Evolutionary conservation across 768 basidiomycete species (phyloP).

Genomic region (Baorangia bicolor): DNA sequence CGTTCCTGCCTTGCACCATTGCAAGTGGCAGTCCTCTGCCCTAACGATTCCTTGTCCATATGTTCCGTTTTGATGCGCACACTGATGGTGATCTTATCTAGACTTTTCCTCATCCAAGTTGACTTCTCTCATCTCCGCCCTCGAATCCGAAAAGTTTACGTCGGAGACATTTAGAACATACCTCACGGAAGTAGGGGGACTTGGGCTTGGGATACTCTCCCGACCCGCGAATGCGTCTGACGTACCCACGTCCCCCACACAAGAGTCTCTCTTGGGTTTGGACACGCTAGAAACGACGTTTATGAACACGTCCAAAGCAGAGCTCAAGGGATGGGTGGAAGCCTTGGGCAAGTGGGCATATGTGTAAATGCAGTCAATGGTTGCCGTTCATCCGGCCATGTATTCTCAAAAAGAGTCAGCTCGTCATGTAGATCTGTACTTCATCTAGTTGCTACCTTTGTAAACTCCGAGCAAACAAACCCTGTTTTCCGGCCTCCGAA

Average conservation of each 20-base stretch:
- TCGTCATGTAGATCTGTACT: background rate
- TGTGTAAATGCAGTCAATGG: slow-evolving; percentile 21
- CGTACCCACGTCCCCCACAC: slow-evolving; percentile 29
- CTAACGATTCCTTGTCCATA: background rate
- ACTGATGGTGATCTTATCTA: slow-evolving; percentile 29
- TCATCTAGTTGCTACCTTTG: slow-evolving; percentile 6
- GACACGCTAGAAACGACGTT: slow-evolving; percentile 27
- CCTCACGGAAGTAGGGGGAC: slow-evolving; percentile 90
- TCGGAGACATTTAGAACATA: slow-evolving; percentile 49
- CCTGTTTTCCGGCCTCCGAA: background rate
- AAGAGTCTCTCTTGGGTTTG: background rate
- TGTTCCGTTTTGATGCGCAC: background rate
- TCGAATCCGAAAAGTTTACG: slow-evolving; percentile 38
- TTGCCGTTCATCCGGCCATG: background rate
- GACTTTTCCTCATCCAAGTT: slow-evolving; percentile 68
- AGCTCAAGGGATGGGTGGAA: slow-evolving; percentile 38
- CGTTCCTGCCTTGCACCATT: background rate
- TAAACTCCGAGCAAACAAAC: background rate
- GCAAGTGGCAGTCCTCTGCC: background rate
- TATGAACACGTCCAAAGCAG: slow-evolving; percentile 22
- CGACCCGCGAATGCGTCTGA: slow-evolving; percentile 36
- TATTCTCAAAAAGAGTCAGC: background rate
- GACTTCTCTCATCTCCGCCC: slow-evolving; percentile 53
- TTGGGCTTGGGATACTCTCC: slow-evolving; percentile 84
- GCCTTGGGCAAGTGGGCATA: slow-evolving; percentile 40